A percentile compares a stretch with the other conserved stretches of the same genome.
phyloP scores from a whole-genome alignment of 2,329 filamentous ascomycete genomes.

The Hypoxylon sp. region DNA sequence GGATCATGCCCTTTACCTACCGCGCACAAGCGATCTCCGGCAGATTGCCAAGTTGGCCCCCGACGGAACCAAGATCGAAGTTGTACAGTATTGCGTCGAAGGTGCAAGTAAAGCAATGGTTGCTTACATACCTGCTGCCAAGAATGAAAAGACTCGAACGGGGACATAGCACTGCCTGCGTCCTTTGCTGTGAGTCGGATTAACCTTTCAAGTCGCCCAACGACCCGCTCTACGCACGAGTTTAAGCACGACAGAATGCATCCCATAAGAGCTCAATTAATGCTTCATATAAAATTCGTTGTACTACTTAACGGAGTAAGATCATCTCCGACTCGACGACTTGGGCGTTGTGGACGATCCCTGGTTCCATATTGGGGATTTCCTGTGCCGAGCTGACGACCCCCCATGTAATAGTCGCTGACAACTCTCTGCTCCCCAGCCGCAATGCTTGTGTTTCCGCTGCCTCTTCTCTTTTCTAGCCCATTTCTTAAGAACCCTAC shows the following conservation, averaged over 20 bases:
- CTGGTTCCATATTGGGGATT: background rate
- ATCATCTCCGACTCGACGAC: conserved; percentile 5
- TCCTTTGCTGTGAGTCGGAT: background rate
- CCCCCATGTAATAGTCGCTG: conserved; percentile 20
- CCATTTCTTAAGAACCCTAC: conserved; percentile 45
- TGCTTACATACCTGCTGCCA: conserved; percentile 68
- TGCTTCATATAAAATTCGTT: conserved; percentile 28
- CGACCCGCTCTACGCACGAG: background rate
- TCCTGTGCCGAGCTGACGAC: conserved; percentile 3
- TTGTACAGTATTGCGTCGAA: conserved; percentile 92
- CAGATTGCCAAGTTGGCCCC: conserved; percentile 77
- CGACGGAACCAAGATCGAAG: conserved; percentile 71
- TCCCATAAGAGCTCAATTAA: conserved; percentile 18
- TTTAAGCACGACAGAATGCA: conserved; percentile 4
- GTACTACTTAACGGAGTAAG: conserved; percentile 27
- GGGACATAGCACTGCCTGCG: conserved; percentile 18
- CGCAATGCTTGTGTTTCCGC: conserved; percentile 18
- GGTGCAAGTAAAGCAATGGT: conserved; percentile 88
- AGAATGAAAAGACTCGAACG: conserved; percentile 27
- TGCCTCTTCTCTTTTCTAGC: conserved; percentile 37
- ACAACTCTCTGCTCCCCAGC: conserved; percentile 21
- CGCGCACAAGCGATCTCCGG: conserved; percentile 84
- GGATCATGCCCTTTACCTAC: conserved; percentile 83
- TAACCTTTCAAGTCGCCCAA: background rate
- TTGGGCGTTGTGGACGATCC: conserved; percentile 10